Conservation (phyloP, 352 stramenopile genomes). For the Phytophthora pseudosyringae region DNA sequence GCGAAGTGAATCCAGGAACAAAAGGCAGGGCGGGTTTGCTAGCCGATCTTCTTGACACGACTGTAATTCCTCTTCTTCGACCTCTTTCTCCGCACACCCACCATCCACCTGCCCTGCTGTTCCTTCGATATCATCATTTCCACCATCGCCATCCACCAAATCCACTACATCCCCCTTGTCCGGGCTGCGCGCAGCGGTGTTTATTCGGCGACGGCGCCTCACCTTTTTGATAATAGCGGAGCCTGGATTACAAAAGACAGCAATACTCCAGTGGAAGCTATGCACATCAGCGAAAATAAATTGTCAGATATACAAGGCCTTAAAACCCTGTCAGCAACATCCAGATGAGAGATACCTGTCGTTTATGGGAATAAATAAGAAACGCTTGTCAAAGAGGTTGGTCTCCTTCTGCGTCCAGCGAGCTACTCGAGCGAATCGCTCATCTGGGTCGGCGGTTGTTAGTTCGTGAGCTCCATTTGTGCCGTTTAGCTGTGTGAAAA, state of each 20-base stretch:
- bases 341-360: slow-evolving; percentile 54
- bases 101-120: not conserved
- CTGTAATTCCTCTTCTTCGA: slow-evolving; percentile 60
- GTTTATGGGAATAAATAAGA: slow-evolving; percentile 93
- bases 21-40: slow-evolving; percentile 73
- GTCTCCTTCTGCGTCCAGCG: slow-evolving; percentile 87
- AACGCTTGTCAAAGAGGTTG: slow-evolving; percentile 86
- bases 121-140: not conserved
- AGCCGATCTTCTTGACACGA: slow-evolving; percentile 43
- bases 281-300: not conserved
- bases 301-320: not conserved
- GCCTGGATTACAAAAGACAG: slow-evolving; percentile 86
- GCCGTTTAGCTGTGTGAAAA: slow-evolving; percentile 92
- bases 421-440: slow-evolving; percentile 62
- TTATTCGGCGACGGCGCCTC: slow-evolving; percentile 4
- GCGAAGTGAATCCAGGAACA: slow-evolving; percentile 96
- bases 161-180: slow-evolving; percentile 40
- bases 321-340: not conserved
- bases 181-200: not conserved
- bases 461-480: slow-evolving; percentile 41
- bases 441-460: slow-evolving; percentile 37
- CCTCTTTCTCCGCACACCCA: slow-evolving; percentile 29
- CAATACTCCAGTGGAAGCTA: slow-evolving; percentile 92
- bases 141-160: slow-evolving; percentile 33
- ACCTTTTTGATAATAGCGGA: slow-evolving; percentile 63